Conservation (phyloP, 1,284 basidiomycete species). For the Trichosporon ovoides region DNA sequence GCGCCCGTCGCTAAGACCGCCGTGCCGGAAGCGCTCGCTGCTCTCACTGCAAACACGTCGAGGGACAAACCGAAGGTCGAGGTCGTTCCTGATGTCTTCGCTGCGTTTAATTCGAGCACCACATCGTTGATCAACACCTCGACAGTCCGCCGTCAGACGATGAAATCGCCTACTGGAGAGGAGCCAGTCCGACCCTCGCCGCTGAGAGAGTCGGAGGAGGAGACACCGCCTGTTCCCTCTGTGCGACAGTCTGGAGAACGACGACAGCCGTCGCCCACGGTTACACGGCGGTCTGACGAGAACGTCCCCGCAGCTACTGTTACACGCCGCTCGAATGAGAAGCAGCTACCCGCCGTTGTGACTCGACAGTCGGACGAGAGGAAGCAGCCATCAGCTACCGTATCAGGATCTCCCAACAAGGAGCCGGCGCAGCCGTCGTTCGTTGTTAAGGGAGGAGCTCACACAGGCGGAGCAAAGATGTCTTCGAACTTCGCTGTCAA, state of each 20-base stretch:
- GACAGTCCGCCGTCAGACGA: constrained; percentile 2
- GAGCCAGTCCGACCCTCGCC: background rate
- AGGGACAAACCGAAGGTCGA: constrained; percentile 11
- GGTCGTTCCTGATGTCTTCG: constrained; percentile 20
- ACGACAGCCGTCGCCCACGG: background rate
- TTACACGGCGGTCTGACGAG: background rate
- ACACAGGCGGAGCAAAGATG: background rate
- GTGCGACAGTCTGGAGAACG: background rate
- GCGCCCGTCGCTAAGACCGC: constrained; percentile 4
- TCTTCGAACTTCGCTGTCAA: background rate
- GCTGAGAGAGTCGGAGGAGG: background rate
- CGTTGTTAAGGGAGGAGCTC: background rate
- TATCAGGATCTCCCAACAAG: background rate
- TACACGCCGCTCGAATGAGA: too few species aligned
- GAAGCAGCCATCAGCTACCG: background rate
- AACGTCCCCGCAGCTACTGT: background rate
- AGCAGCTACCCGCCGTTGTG: too few species aligned
- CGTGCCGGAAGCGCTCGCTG: constrained; percentile 20
- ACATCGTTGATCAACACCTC: background rate
- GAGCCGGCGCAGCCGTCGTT: background rate
- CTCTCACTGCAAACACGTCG: constrained; percentile 13
- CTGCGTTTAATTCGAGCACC: constrained; percentile 16
- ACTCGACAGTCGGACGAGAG: background rate
- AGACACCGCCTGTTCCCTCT: background rate
- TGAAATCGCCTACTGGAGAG: background rate